Evolutionary conservation across 2,329 filamentous ascomycete genomes (phyloP).

Genomic region (Colletotrichum filicis): DNA sequence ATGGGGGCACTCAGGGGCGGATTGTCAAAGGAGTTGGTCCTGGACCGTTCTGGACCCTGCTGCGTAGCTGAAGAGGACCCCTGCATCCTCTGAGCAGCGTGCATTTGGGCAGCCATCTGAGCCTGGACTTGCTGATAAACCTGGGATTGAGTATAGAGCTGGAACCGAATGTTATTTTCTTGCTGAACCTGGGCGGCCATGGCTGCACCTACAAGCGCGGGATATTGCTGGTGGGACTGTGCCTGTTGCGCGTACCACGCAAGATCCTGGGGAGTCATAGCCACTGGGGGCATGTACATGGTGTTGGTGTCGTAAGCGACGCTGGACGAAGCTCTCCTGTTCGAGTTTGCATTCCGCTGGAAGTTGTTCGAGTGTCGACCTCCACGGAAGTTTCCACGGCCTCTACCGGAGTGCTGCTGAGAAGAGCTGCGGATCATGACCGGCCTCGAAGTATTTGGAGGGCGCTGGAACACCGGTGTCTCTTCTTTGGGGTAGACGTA

Average conservation of each 20-base stretch:
- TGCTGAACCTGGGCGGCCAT: constrained; percentile 38
- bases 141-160: constrained; percentile 37
- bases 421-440: constrained; percentile 70
- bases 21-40: constrained; percentile 73
- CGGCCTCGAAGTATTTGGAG: constrained; percentile 64
- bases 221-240: constrained; percentile 50
- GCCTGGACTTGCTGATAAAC: constrained; percentile 35
- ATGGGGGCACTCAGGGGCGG: constrained; percentile 68
- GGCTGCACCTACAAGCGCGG: constrained; percentile 37
- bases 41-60: constrained; percentile 59
- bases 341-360: constrained; percentile 56
- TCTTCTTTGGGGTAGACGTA: constrained; percentile 91
- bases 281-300: constrained; percentile 56
- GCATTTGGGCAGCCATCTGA: constrained; percentile 35
- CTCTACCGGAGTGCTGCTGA: constrained; percentile 63
- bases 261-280: constrained; percentile 57
- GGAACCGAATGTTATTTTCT: constrained; percentile 31
- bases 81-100: constrained; percentile 35
- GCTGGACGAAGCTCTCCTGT: constrained; percentile 64
- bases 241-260: constrained; percentile 58
- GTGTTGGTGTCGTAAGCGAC: constrained; percentile 61
- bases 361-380: constrained; percentile 58
- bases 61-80: constrained; percentile 24
- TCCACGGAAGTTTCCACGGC: constrained; percentile 61
- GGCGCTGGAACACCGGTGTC: constrained; percentile 67